Percentiles rank a stretch among this genome's conserved stretches.
Conservation (phyloP, 345 rosid species). For the Microthlaspi erraticum region DNA sequence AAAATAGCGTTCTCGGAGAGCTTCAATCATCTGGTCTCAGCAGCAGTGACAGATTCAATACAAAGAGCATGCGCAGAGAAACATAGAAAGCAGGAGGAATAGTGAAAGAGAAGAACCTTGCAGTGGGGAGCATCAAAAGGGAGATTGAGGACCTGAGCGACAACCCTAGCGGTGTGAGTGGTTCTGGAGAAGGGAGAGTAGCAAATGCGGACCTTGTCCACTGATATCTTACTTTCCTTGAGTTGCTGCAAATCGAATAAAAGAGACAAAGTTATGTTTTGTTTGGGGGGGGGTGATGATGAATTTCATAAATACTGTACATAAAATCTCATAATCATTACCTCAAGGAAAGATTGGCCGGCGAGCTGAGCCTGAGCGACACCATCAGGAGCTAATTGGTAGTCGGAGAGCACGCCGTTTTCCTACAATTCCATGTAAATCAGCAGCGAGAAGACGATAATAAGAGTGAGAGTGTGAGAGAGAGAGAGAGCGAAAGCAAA, state of each 20-base stretch:
- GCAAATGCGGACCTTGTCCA: conserved; percentile 76
- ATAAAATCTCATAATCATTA: too few species aligned
- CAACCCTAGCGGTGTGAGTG: conserved; percentile 76
- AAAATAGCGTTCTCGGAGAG: conserved; percentile 89
- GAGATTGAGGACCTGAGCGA: conserved; percentile 66
- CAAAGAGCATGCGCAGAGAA: not conserved
- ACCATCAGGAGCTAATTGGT: conserved; percentile 74
- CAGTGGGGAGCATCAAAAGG: conserved; percentile 80
- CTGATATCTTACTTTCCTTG: conserved; percentile 56
- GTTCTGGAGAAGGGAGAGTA: conserved; percentile 95
- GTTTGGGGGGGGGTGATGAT: not conserved
- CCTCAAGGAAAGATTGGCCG: conserved; percentile 61
- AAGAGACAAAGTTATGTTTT: not conserved
- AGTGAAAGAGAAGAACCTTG: conserved; percentile 48
- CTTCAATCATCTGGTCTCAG: conserved; percentile 64
- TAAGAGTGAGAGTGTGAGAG: too few species aligned
- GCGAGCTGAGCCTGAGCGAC: conserved; percentile 75
- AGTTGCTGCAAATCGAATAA: conserved; percentile 56
- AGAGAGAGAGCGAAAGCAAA: not conserved
- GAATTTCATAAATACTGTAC: too few species aligned
- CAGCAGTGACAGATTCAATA: not conserved
- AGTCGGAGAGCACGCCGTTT: conserved; percentile 71
- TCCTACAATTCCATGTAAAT: conserved; percentile 52
- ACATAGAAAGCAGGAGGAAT: not conserved
- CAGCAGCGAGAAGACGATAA: not conserved